Evolutionary conservation across 148 eudicot species (phyloP).

Genomic region (Rhododendron mucronatum): DNA sequence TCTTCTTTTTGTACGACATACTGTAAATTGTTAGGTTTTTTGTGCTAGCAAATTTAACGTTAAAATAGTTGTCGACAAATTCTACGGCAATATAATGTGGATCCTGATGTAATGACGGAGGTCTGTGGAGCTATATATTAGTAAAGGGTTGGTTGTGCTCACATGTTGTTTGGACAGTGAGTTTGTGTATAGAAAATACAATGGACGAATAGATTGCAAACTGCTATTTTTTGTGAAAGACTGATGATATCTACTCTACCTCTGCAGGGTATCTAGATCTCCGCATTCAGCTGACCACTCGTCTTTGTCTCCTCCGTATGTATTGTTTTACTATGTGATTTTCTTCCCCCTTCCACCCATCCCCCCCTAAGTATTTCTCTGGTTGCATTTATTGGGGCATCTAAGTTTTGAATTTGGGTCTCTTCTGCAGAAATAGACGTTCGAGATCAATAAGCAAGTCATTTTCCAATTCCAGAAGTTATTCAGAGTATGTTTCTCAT

Average conservation of each 20-base stretch:
- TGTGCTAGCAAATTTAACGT: neutral
- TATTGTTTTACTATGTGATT: neutral
- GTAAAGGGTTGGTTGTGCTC: neutral
- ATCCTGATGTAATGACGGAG: neutral
- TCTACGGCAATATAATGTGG: neutral
- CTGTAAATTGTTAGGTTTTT: neutral
- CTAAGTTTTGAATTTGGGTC: neutral
- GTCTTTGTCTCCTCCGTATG: constrained; percentile 63
- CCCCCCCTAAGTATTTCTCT: neutral
- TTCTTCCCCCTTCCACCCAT: neutral
- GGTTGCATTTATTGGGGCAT: neutral
- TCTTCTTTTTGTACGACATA: neutral
- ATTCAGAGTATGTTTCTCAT: constrained; percentile 48
- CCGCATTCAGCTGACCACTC: constrained; percentile 47
- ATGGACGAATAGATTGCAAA: constrained; percentile 4
- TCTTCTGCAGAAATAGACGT: constrained; percentile 38
- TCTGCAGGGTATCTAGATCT: constrained; percentile 56
- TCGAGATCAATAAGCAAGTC: constrained; percentile 66
- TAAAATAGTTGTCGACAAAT: neutral
- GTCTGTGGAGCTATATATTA: neutral
- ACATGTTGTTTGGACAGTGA: neutral
- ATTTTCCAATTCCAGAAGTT: constrained; percentile 60
- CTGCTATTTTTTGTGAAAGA: constrained; percentile 2
- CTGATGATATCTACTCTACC: constrained; percentile 19
- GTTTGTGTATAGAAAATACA: neutral